Base-by-base conservation (phyloP, 495 filamentous ascomycete genomes). In the Aspergillus biplanus region DNA sequence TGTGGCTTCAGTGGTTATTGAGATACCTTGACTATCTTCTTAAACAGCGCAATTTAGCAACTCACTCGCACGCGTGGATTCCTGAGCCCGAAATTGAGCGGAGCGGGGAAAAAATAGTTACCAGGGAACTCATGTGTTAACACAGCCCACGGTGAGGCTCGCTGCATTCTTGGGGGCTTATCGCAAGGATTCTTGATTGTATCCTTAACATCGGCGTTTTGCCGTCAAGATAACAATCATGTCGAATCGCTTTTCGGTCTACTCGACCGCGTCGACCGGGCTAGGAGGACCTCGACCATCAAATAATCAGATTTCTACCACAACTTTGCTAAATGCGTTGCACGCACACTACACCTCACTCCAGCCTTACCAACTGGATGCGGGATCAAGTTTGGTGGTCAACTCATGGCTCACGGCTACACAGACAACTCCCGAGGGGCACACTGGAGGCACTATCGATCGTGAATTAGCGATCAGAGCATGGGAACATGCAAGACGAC, bases 401-500 rank as follows among this genome's bases (percentile, higher is more conserved):
- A 98, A 97, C 76, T 96, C 94, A 63, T 97, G 92, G 92, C 82
- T 92, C 31, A 96, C 90, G 4, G 91, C 91, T 7, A 81, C 86
- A 11, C 87, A 88, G 65, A 73, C 81, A 5, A 83, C 86, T 52
- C 82, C 82, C 0, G 87, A 91, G 68, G 91, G 89, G 33, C 83
- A 82, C 13, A 78, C 78, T 42, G 92, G 91, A 32, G 92, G 91
- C 27, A 90, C 89, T 0, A 84, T 97, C 42, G 95, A 99, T 69
- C 78, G 83, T 58, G 88, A 91, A 27, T 70, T 99, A 58, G 92
- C 90, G 2, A 81, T 87, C 15, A 85, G 92, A 69, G 95, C 93
- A 33, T 99, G 95, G 95, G 95, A 99, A 77, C 95, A 99, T 84
- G 95, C 96, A 57, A 85, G 95, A 65, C 85, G 95, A 52, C 86